Evolutionary conservation across 2,329 filamentous ascomycete genomes (phyloP).

Genomic region (Aspergillus uvarum): DNA sequence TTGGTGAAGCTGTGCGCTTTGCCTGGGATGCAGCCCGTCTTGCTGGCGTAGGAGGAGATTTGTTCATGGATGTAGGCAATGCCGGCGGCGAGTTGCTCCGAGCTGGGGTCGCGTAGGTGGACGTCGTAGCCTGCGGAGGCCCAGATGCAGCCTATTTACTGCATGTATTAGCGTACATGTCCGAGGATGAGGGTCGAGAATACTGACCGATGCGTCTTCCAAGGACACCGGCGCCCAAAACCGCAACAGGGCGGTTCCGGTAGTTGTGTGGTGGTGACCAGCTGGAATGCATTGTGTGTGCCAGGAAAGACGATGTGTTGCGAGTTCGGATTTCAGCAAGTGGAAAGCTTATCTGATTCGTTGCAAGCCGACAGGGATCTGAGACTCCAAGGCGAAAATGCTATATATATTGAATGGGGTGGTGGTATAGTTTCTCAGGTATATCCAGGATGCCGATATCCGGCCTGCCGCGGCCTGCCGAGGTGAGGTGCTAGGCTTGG

Average conservation of each 20-base stretch:
- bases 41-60: conserved; percentile 31
- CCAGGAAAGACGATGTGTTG: background rate
- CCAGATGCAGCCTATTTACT: conserved; percentile 30
- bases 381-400: too few relatives aligned
- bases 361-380: too few relatives aligned
- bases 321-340: too few relatives aligned
- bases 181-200: background rate
- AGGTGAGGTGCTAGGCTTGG: background rate
- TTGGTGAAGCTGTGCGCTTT: background rate
- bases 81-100: conserved; percentile 30
- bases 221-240: conserved; percentile 45
- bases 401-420: background rate
- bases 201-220: conserved; percentile 41
- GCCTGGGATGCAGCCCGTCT: conserved; percentile 15
- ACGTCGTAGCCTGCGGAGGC: conserved; percentile 35
- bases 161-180: background rate
- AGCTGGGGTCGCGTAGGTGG: conserved; percentile 31
- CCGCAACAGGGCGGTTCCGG: conserved; percentile 38
- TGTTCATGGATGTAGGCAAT: conserved; percentile 38
- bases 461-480: background rate
- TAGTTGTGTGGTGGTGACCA: conserved; percentile 31
- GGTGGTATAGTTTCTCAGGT: too few relatives aligned
- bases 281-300: conserved; percentile 15
- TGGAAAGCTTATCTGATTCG: too few relatives aligned
- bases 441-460: background rate